Evolutionary conservation across 768 basidiomycete species (phyloP), one percentile per base, ranked within the genome.

Genomic region (Cyclocybe aegerita): DNA sequence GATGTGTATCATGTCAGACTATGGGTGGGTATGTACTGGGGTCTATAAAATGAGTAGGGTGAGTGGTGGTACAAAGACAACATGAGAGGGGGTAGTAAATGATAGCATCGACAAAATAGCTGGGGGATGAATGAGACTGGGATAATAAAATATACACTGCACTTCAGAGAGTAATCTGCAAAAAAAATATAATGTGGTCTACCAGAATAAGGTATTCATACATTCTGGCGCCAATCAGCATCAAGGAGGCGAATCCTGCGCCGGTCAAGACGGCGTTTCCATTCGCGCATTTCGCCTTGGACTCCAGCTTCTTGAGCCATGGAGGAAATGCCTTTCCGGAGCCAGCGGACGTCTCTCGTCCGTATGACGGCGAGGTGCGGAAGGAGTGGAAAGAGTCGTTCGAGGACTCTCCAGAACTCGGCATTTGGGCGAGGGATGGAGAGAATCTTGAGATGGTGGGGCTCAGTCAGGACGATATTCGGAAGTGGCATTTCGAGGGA

Each of bases 211-310:
- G 43, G n/a, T n/a, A 9, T 23, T 51, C 47, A 53, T 43, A 66
- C 65, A 49, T 69, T 68, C 52, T 78, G 76, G 52, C 75, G 82
- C 88, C 90, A 91, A 50, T 88, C 82, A 11, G 78, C 75, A 60
- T 93, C 90, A 46, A 92, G 69, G 29, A 93, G 67, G 15, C 76
- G 73, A 41, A 93, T 77, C 1, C 79, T 73, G 58, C 78, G 72
- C 48, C 81, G 72, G 9, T 69, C 70, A 31, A 93, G 71, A 46
- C 85, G 77, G 41, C 79, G 75, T 52, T 75, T 76, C 90, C 90
- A 93, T 49, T 83, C 79, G 55, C 74, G 71, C 81, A 93, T 85
- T 63, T 90, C 86, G 38, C 89, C 90, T 66, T 91, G 90, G 10
- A 90, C 78, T 7, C 90, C 90, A 6, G 90, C 79, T 54, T 78